A percentile compares a stretch with the other conserved stretches of the same genome.
These are phyloP conservation scores for Erodium maritimum DNA, from an alignment of 345 rosid genomes.

Conservation along the genomic window DNA sequence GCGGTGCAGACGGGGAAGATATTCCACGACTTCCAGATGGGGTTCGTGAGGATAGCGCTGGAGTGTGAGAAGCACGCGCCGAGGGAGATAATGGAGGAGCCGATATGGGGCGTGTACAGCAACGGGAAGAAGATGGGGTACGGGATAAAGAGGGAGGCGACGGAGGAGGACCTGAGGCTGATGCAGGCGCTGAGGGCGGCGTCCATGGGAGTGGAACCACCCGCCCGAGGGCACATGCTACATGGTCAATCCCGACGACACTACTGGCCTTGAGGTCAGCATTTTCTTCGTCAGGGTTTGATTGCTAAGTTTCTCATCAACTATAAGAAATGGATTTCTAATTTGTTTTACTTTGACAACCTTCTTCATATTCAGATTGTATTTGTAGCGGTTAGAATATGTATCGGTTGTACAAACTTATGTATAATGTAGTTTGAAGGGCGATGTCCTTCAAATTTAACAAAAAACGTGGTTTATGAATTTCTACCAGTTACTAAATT, in stretches of 20 bases:
- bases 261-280: slow-evolving; percentile 58
- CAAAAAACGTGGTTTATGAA: too few species aligned
- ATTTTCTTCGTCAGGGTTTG: slow-evolving; percentile 55
- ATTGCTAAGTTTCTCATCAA: slow-evolving; percentile 1
- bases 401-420: too few species aligned
- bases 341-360: too few species aligned
- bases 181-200: slow-evolving; percentile 68
- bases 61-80: slow-evolving; percentile 58
- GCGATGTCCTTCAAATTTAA: too few species aligned
- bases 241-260: slow-evolving; percentile 74
- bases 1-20: slow-evolving; percentile 68
- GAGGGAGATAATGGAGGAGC: slow-evolving; percentile 51
- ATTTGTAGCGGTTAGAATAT: too few species aligned
- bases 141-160: slow-evolving; percentile 63
- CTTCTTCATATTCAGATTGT: too few species aligned
- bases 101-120: slow-evolving; percentile 65
- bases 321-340: too few species aligned
- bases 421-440: too few species aligned
- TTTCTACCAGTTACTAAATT: too few species aligned
- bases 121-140: slow-evolving; percentile 69
- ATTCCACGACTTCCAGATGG: slow-evolving; percentile 61
- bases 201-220: slow-evolving; percentile 65
- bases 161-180: slow-evolving; percentile 57
- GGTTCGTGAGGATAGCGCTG: slow-evolving; percentile 61
- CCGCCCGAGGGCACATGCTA: slow-evolving; percentile 38